Conservation (phyloP, 1,284 basidiomycete species). For the Gomphus sp. region DNA sequence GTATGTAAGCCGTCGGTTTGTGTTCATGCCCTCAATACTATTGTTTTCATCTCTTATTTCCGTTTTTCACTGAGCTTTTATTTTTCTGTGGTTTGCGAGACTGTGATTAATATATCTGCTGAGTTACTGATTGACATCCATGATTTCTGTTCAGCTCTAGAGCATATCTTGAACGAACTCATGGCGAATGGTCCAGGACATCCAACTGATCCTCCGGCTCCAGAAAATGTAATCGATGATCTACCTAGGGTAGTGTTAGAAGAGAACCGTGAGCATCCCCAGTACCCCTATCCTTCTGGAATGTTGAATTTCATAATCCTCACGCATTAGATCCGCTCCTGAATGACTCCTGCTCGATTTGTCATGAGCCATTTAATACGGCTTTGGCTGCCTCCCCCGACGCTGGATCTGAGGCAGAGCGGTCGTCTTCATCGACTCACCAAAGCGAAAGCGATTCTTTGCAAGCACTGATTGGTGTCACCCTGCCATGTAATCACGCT, state of each 20-base stretch:
- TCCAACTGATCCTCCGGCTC: constrained; percentile 57
- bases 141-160: constrained; percentile 47
- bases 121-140: neutral
- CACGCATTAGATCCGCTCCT: constrained; percentile 40
- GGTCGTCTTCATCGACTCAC: neutral
- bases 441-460: neutral
- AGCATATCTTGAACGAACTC: constrained; percentile 68
- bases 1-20: constrained; percentile 23
- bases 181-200: constrained; percentile 63
- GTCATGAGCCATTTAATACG: constrained; percentile 67
- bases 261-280: constrained; percentile 42
- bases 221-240: constrained; percentile 57
- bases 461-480: constrained; percentile 36
- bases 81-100: neutral
- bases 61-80: neutral
- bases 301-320: neutral
- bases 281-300: neutral
- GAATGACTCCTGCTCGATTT: constrained; percentile 67
- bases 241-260: constrained; percentile 54
- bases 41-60: neutral
- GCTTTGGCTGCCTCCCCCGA: constrained; percentile 63
- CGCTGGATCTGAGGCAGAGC: neutral
- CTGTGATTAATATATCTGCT: neutral
- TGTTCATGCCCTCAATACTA: neutral
- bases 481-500: constrained; percentile 70